Base-by-base conservation (phyloP, 2,329 filamentous ascomycete genomes). In the Onygena corvina region DNA sequence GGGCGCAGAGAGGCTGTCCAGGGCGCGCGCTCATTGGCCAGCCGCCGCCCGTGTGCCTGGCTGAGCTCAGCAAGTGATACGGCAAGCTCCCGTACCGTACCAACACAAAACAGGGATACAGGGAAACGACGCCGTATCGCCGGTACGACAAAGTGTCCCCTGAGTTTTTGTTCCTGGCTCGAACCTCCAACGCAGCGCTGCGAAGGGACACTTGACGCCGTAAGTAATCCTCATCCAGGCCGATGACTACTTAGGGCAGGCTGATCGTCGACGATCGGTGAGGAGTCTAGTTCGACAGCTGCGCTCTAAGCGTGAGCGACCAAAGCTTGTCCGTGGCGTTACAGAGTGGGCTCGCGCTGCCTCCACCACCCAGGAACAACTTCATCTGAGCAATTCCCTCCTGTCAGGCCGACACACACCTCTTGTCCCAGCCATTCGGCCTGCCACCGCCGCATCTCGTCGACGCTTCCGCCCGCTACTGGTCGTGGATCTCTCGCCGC, bases 351-450 rank as follows among this genome's bases (percentile, higher is more conserved):
- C 42, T 46, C 42, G 29, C n/a, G 30, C 12, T 36, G 33, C 33
- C 29, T 46, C 36, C 36, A 40, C 36, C n/a, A n/a, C n/a, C n/a
- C 36, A 40, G 36, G 36, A 4, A 40, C 36, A 40, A 40, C 36
- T 40, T 23, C 36, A 40, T 40, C 36, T 40, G 36, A 40, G n/a
- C 36, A 40, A 23, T 40, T 40, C 18, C 36, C 11, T 40, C 36
- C 25, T 40, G 36, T 40, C 36, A 12, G 25, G n/a, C 42, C 18
- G 42, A 21, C 23, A 46, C 42, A 20, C 42, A 46, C 29, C n/a
- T 40, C 35, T 20, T 40, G 7, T 8, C 35, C 12, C 35, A n/a
- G n/a, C n/a, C n/a, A n/a, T n/a, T 40, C 35, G 6, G 14, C 16
- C 35, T 40, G 14, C 4, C 14, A n/a, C 21, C 16, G 12, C 35